A percentile compares a stretch with the other conserved stretches of the same genome.
These are phyloP conservation scores for Nakazawaea sp. DNA, from an alignment of 805 yeast genomes.

Conservation along the genomic window DNA sequence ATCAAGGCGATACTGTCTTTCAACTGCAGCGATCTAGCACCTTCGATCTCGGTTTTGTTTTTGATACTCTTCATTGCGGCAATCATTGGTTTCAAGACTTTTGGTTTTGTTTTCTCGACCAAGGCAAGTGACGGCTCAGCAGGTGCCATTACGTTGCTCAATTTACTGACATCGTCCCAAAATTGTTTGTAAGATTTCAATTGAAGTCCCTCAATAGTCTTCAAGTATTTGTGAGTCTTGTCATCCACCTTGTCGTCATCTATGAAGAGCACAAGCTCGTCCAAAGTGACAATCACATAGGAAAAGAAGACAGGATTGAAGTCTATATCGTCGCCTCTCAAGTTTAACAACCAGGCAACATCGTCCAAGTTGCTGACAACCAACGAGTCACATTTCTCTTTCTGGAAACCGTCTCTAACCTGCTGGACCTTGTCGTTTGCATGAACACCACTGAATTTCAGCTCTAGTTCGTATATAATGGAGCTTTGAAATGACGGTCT, in stretches of 20 bases:
- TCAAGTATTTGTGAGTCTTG: slow-evolving; percentile 20
- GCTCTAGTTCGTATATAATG: slow-evolving; percentile 25
- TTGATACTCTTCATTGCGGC: slow-evolving; percentile 69
- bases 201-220: slow-evolving; percentile 18
- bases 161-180: slow-evolving; percentile 38
- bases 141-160: slow-evolving; percentile 7
- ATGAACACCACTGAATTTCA: slow-evolving; percentile 34
- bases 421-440: slow-evolving; percentile 28
- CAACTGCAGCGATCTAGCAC: slow-evolving; percentile 69
- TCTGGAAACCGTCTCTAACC: slow-evolving; percentile 19
- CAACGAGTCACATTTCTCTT: slow-evolving; percentile 33
- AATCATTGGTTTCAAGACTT: slow-evolving; percentile 24
- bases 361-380: slow-evolving; percentile 73
- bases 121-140: slow-evolving; percentile 8
- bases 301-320: slow-evolving; percentile 79
- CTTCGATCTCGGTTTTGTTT: slow-evolving; percentile 62
- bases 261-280: slow-evolving; percentile 42
- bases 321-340: slow-evolving; percentile 71
- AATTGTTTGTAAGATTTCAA: slow-evolving; percentile 48
- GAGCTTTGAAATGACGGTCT: slow-evolving; percentile 21
- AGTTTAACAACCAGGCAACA: slow-evolving; percentile 78
- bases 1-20: slow-evolving; percentile 78
- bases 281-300: slow-evolving; percentile 29
- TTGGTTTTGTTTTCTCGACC: slow-evolving; percentile 2
- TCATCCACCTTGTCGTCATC: slow-evolving; percentile 36